phyloP scores from a whole-genome alignment of 225 moss, liverwort and hornwort species.

The Thuidium tamariscinum region DNA sequence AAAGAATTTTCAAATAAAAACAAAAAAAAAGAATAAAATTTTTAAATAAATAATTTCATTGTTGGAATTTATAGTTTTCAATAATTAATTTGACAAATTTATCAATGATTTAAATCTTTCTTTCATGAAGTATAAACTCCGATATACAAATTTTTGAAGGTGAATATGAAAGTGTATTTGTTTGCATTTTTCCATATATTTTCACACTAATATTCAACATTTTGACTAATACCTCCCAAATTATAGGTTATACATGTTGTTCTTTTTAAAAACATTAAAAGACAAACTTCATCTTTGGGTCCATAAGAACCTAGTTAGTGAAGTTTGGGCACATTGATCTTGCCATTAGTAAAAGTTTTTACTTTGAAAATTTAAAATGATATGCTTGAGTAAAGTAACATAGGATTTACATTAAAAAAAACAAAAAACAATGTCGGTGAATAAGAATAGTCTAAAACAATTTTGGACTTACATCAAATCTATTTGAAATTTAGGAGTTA shows the following conservation, averaged over 20 bases:
- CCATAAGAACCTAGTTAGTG: fast-evolving
- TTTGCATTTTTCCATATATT: neutral
- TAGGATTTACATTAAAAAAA: too few species aligned
- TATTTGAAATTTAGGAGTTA: neutral
- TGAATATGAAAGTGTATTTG: neutral
- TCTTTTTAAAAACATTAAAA: neutral
- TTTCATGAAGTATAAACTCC: neutral
- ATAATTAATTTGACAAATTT: neutral
- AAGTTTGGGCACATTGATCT: neutral
- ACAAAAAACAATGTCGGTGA: neutral
- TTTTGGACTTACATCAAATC: neutral
- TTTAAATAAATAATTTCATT: fast-evolving
- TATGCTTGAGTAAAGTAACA: neutral
- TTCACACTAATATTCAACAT: neutral
- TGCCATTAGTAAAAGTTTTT: neutral
- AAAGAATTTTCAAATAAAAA: neutral
- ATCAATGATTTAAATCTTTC: fast-evolving
- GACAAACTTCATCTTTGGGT: neutral
- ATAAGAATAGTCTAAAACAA: fast-evolving
- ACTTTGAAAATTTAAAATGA: fast-evolving
- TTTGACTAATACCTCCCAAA: neutral
- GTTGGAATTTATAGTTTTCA: neutral
- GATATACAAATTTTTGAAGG: fast-evolving
- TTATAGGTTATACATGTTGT: neutral
- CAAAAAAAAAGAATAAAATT: too few species aligned